Base-by-base conservation (phyloP, 768 basidiomycete genomes). In the Suillus lakei region DNA sequence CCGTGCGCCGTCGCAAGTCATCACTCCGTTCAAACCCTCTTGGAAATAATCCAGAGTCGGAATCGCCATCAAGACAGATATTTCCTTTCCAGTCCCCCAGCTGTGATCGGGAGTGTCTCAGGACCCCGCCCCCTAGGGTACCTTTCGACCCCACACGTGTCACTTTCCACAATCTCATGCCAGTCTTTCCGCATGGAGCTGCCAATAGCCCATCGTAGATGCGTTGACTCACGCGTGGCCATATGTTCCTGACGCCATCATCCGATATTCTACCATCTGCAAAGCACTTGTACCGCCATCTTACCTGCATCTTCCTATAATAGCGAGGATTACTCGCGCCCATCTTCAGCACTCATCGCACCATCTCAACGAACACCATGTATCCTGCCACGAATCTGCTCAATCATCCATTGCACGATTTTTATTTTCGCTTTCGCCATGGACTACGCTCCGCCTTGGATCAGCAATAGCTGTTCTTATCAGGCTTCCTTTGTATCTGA, bases 91-190 rank as follows among this genome's bases (percentile, higher is more conserved):
- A 78, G 74, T 32, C 68, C 70, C 70, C 72, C 28, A 68, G 67
- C 67, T 38, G 64, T 16, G 15, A 69, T 43, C 39, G 61, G 7
- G 63, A 61, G 50, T 66, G 68, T 58, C 78, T 79, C 23, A 73
- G 61, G 55, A 80, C 79, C 9, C 80, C 79, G 4, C 70, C 75
- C 3, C 80, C 78, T 41, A 69, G 62, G 41, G 36, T 81, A 36
- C 78, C 79, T 38, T 82, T 85, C 71, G 77, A 83, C 68, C 84
- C 84, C 21, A 81, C 82, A 63, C 81, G 76, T 66, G 80, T 86
- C 69, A 79, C 81, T 21, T 88, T 88, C 68, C 82, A 80, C 72
- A 81, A 87, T 69, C 85, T 90, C 71, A 88, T 90, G 86, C 88
- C 88, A 44, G 83, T 88, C 63, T 78, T 83, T 69, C 78, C 79